These are phyloP conservation scores for Globisporangium barbulae DNA, from an alignment of 352 stramenopile species.

Conservation along the genomic window DNA sequence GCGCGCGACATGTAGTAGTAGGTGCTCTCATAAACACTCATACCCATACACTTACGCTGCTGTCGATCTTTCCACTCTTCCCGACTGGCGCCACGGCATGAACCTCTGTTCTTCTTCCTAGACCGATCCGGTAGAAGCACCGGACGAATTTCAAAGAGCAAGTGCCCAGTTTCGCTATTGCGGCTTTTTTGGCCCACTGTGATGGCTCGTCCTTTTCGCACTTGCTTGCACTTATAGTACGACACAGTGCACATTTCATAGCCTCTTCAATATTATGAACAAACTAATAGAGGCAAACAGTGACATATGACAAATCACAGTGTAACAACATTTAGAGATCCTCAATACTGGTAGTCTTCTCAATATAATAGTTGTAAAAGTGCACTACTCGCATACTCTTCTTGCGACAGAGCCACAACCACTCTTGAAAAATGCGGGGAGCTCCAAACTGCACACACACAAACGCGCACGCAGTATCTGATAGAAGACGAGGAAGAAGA, in stretches of 20 bases:
- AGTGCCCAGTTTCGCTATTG: constrained; percentile 2
- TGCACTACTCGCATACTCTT: no score
- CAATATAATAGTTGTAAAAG: no score
- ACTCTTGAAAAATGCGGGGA: neutral
- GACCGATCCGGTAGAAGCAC: neutral
- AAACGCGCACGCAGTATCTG: constrained; percentile 1
- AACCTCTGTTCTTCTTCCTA: neutral
- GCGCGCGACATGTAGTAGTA: constrained; percentile 2
- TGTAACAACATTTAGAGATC: no score
- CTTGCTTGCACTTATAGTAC: neutral
- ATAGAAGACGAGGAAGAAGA: constrained; percentile 5
- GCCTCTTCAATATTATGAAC: no score
- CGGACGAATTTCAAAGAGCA: neutral
- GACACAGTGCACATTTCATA: no score
- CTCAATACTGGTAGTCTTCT: no score
- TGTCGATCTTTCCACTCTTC: constrained; percentile 2
- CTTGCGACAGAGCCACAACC: neutral
- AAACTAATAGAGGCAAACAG: no score
- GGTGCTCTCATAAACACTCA: constrained; percentile 1
- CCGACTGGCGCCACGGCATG: constrained; percentile 1
- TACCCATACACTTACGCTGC: neutral
- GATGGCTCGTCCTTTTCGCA: neutral
- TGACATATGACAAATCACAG: no score
- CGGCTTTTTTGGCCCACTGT: neutral
- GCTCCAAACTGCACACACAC: constrained; percentile 2